Evolutionary conservation across 768 basidiomycete genomes (phyloP).

Genomic region (Phanerochaete sordida): DNA sequence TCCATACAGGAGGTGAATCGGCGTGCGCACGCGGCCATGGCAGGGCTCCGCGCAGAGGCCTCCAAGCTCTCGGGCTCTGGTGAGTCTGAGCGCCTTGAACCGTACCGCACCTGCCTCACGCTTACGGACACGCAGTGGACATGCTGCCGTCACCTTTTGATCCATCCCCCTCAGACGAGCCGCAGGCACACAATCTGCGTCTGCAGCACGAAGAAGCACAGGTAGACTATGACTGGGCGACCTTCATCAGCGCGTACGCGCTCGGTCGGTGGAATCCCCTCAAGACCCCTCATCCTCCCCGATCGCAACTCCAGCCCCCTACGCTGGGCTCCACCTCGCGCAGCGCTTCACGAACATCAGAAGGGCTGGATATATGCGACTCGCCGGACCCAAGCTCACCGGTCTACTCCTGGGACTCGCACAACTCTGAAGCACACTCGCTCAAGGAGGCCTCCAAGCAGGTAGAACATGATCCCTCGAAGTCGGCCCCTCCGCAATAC

Average conservation of each 20-base stretch:
- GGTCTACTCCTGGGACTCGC: background rate
- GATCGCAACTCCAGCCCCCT: constrained; percentile 27
- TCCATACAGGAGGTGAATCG: constrained; percentile 24
- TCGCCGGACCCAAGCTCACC: constrained; percentile 10
- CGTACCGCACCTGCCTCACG: background rate
- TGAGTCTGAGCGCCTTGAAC: constrained; percentile 12
- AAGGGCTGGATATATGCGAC: constrained; percentile 9
- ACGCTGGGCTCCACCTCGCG: constrained; percentile 12
- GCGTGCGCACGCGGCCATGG: constrained; percentile 21
- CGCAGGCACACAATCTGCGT: constrained; percentile 13
- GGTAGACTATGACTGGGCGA: constrained; percentile 61
- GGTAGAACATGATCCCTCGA: background rate
- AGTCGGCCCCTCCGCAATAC: constrained; percentile 14
- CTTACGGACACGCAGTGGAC: constrained; percentile 8
- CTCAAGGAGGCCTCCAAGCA: background rate
- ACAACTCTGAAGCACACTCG: background rate
- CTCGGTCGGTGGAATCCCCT: constrained; percentile 79
- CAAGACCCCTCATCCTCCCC: constrained; percentile 59
- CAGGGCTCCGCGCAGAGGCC: constrained; percentile 23
- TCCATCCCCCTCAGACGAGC: constrained; percentile 23
- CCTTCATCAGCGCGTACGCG: constrained; percentile 75
- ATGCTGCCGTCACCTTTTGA: constrained; percentile 26
- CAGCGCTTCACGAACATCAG: background rate
- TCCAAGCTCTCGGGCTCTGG: constrained; percentile 23
- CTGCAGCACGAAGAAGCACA: constrained; percentile 17